Base-by-base conservation (phyloP, 2,329 filamentous ascomycete genomes). In the Hypoxylon sp. region DNA sequence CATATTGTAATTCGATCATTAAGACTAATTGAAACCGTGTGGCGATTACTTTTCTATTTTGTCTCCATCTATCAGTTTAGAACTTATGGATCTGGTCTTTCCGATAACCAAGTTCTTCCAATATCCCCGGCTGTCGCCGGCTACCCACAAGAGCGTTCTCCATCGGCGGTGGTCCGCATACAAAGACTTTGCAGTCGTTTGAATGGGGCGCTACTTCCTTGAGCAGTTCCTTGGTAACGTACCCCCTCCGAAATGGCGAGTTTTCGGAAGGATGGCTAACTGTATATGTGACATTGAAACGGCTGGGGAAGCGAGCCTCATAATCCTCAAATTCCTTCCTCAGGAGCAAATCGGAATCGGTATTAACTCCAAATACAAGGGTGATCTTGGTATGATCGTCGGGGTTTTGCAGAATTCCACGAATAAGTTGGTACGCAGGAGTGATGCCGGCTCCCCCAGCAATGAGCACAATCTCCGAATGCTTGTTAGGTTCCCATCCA, bases 391-490 rank as follows among this genome's bases (percentile, higher is more conserved):
- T 93, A 65, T 81, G 82, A 72, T 93, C 91, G 0, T 83, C 78
- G 0, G 88, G 84, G 74, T 92, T 87, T 48, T 81, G 78, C n/a
- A 91, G 80, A 62, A 92, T 90, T 1, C 87, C 87, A 53, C 84
- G 86, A 1, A 86, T 82, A 1, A 92, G 84, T 76, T 91, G 89
- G 76, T 88, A 92, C 71, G 91, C 85, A 0, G 91, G 91, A 0
- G 91, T 93, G 70, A 94, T 92, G 17, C 91, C 91, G 0, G 90
- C 90, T 11, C 91, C 91, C 48, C 91, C 91, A 0, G 91, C 91
- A 47, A 93, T 86, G 42, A 92, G 82, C 2, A 87, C 86, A n/a
- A 93, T 78, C 68, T 87, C 83, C 3, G 74, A 75, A 74, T 78
- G 82, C 76, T 80, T 79, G 69, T 84, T 86, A 29, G 86, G 80